These are phyloP conservation scores for Geotrichum klebahnii DNA, from an alignment of 1,139 yeast genomes.

Conservation along the genomic window DNA sequence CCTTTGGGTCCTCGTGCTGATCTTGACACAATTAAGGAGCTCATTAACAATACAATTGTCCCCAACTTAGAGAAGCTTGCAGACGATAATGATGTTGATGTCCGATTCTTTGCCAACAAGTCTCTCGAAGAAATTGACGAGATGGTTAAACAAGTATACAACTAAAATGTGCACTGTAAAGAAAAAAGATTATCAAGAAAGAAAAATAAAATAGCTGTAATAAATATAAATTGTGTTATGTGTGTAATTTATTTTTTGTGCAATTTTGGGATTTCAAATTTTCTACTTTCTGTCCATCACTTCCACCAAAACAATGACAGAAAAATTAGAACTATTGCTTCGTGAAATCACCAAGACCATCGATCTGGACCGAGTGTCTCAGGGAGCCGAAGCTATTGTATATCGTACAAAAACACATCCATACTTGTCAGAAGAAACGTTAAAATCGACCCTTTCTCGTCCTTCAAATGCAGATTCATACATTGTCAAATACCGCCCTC, in stretches of 20 bases:
- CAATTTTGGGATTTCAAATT: neutral
- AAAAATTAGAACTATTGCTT: conserved; percentile 36
- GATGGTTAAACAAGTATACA: conserved; percentile 15
- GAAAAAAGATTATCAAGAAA: neutral
- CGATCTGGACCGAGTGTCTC: conserved; percentile 49
- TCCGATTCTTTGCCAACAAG: conserved; percentile 73
- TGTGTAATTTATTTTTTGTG: neutral
- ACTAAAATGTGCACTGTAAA: neutral
- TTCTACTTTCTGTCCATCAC: neutral
- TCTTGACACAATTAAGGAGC: conserved; percentile 32
- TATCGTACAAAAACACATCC: conserved; percentile 67
- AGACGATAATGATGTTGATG: conserved; percentile 82
- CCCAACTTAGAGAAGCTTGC: conserved; percentile 63
- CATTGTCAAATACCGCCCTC: conserved; percentile 82
- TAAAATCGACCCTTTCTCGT: conserved; percentile 30
- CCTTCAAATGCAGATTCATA: conserved; percentile 37
- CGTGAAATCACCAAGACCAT: conserved; percentile 46
- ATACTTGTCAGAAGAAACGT: conserved; percentile 40
- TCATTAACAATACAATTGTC: conserved; percentile 54
- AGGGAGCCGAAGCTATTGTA: conserved; percentile 95
- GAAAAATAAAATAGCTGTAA: neutral
- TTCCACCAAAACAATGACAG: conserved; percentile 15
- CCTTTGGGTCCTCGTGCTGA: conserved; percentile 23
- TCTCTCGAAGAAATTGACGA: conserved; percentile 39
- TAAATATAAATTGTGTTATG: neutral